A percentile compares a stretch with the other conserved stretches of the same genome.
Conservation (phyloP, 352 stramenopile genomes). For the Pythium graminicola region DNA sequence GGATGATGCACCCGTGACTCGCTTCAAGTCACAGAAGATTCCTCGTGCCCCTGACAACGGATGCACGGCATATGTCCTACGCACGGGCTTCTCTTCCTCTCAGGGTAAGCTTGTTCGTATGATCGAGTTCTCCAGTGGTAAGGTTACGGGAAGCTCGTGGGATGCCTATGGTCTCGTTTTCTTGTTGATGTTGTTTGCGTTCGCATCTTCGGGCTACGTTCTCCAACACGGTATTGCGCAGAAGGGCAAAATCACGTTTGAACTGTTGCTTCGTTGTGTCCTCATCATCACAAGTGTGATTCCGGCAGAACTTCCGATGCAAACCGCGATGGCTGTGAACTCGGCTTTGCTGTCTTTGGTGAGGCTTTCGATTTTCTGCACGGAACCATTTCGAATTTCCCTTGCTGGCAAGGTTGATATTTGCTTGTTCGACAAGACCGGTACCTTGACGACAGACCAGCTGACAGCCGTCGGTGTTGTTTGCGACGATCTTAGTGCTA, state of each 20-base stretch:
- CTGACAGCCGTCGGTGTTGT: slow-evolving; percentile 92
- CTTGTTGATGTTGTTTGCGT: slow-evolving; percentile 95
- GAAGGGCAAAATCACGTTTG: slow-evolving; percentile 92
- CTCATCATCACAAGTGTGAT: slow-evolving; percentile 99
- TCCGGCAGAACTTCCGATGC: slow-evolving; percentile 97
- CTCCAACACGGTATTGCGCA: slow-evolving; percentile 83
- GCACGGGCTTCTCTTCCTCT: slow-evolving; percentile 96
- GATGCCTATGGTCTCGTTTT: slow-evolving; percentile 96
- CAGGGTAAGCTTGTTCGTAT: slow-evolving; percentile 98
- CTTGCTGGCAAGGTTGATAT: slow-evolving; percentile 95
- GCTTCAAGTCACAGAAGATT: slow-evolving; percentile 32
- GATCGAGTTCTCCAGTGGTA: slow-evolving; percentile 97
- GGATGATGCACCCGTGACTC: slow-evolving; percentile 16
- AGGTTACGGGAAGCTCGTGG: slow-evolving; percentile 91
- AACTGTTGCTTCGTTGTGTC: slow-evolving; percentile 95
- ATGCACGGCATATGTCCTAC: slow-evolving; percentile 92
- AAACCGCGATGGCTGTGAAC: slow-evolving; percentile 96
- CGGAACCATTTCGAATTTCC: slow-evolving; percentile 97
- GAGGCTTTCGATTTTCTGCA: slow-evolving; percentile 97
- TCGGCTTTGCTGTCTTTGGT: slow-evolving; percentile 92
- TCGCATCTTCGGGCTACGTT: slow-evolving; percentile 93
- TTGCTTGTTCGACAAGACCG: slow-evolving; percentile 99
- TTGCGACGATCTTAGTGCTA: slow-evolving; percentile 54
- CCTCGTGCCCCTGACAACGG: slow-evolving; percentile 86
- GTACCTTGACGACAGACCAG: slow-evolving; percentile 96